Evolutionary conservation across 768 basidiomycete genomes (phyloP).

Genomic region (Russula brevipes): DNA sequence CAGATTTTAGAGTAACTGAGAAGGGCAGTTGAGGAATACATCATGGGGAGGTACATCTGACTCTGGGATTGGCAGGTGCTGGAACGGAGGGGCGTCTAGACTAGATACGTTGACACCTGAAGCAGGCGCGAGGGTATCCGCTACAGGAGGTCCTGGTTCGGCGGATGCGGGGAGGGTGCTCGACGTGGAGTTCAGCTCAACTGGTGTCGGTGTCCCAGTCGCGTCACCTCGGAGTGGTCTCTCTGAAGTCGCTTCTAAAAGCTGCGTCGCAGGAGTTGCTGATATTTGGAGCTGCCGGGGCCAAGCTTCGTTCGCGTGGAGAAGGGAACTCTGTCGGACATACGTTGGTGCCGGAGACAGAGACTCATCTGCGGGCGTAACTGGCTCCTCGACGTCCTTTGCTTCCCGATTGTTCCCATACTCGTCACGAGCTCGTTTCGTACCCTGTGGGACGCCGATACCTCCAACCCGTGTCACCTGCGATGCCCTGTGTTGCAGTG

Average conservation of each 20-base stretch:
- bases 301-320: slow-evolving; percentile 19
- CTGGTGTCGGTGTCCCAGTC: background rate
- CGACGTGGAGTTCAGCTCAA: background rate
- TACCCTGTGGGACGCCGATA: slow-evolving; percentile 9
- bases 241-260: background rate
- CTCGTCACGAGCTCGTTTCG: background rate
- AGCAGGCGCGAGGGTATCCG: background rate
- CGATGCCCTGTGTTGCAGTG: slow-evolving; percentile 51
- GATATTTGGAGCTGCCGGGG: slow-evolving; percentile 7
- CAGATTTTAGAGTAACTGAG: background rate
- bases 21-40: slow-evolving; percentile 21
- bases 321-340: slow-evolving; percentile 14
- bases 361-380: background rate
- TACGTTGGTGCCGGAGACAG: background rate
- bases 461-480: slow-evolving; percentile 32
- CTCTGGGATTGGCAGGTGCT: background rate
- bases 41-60: slow-evolving; percentile 7
- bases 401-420: background rate
- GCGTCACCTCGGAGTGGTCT: background rate
- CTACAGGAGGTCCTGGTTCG: background rate
- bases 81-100: background rate
- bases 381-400: background rate
- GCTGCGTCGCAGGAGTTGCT: background rate
- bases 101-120: background rate
- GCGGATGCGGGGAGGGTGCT: background rate